Evolutionary conservation across 371 early-diverging fungal species (phyloP), one percentile per base, ranked within the genome.

Genomic region (Mortierella sp.): DNA sequence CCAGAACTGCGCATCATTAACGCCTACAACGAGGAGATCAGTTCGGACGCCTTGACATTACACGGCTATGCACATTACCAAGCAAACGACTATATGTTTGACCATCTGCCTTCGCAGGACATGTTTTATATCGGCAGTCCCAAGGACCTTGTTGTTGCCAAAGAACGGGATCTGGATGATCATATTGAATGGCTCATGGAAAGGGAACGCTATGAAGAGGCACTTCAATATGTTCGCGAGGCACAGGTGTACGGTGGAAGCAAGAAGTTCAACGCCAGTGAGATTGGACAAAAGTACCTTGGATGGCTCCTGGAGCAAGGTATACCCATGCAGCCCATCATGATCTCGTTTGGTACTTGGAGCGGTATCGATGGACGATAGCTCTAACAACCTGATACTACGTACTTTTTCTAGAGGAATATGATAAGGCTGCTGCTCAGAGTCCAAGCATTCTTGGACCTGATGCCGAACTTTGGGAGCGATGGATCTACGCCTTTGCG

Each of bases 1-100:
- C 96, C 97, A 1, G 97, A 97, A 78, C 69, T 98, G 25, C 92
- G 96, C 31, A 86, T 96, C n/a, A 86, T 97, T 44, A 88, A 92
- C 63, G 73, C 84, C 17, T 81, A 86, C 25, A 93, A 93, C 41
- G 93, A 93, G 54, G 93, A 93, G 54, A 81, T 95, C 34, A 93
- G 95, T 6, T 89, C 90, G 43, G 98, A 98, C 62, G 92, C 91
- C 1, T 72, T 98, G 31, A 83, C 91, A 3, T 63, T 97, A 13
- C 85, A 89, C 60, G 95, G 96, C 4, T 95, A 86, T 63, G 91
- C 92, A 53, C 87, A 90, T 49, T 93, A 91, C 70, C 94, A 93
- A 71, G 90, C 97, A 17, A 96, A 95, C 68, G 97, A 97, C 70
- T 98, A 97, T 74, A 85, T 86, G 21, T 84, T 98, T 34, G 86